Evolutionary conservation across 257 asterid genomes (phyloP).

Genomic region (Solanum piurae): DNA sequence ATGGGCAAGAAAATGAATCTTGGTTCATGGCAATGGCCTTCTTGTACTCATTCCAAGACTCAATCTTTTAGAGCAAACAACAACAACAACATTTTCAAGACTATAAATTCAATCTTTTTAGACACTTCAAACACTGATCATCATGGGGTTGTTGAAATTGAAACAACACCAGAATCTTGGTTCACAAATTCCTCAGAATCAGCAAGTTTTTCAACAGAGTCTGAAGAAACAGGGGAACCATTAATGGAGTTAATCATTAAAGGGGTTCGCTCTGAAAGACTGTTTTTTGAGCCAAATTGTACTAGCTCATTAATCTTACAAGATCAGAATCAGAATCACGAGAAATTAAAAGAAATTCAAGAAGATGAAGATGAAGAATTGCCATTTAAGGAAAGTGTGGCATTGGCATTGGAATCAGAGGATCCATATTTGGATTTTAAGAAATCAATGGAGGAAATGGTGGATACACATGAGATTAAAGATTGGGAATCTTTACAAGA

Average conservation of each 20-base stretch:
- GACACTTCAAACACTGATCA: constrained; percentile 24
- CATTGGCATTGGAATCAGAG: constrained; percentile 15
- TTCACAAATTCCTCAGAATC: constrained; percentile 56
- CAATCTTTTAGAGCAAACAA: constrained; percentile 16
- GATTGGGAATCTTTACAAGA: constrained; percentile 23
- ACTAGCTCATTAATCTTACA: constrained; percentile 9
- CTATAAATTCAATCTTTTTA: constrained; percentile 58
- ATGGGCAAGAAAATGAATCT: constrained; percentile 21
- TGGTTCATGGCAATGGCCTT: constrained; percentile 25
- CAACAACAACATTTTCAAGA: constrained; percentile 28
- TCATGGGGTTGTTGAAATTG: neutral
- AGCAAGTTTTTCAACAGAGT: constrained; percentile 30
- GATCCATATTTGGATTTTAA: constrained; percentile 30
- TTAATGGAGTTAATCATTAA: constrained; percentile 1
- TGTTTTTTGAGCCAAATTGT: constrained; percentile 15
- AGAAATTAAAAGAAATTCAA: neutral
- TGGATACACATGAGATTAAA: constrained; percentile 14
- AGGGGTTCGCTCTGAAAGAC: constrained; percentile 12
- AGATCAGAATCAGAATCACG: neutral
- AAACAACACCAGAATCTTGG: constrained; percentile 50
- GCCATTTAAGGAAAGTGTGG: constrained; percentile 14
- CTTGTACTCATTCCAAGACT: constrained; percentile 24
- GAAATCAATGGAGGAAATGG: constrained; percentile 30
- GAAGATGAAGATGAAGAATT: neutral
- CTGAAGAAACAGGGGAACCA: constrained; percentile 12